Evolutionary conservation across 768 basidiomycete species (phyloP), one percentile per base, ranked within the genome.

Genomic region (Leccinum variicolor): DNA sequence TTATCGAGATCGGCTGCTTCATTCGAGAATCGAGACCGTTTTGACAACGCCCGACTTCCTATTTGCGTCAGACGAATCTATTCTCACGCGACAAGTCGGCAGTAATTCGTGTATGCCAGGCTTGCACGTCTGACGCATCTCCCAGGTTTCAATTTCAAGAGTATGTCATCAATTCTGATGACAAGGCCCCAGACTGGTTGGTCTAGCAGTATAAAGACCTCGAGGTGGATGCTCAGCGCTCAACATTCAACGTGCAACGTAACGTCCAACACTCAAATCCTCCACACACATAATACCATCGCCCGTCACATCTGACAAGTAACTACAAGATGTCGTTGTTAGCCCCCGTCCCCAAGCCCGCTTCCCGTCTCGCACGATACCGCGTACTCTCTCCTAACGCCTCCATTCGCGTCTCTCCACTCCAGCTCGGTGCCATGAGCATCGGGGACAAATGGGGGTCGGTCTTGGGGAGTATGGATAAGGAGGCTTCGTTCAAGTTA

Each of bases 351-450:
- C 66, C 69, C 3, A 60, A 64, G 51, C 74, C 74, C 3, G 57
- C 68, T 14, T 73, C 75, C 2, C 64, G 64, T 8, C 75, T 77
- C 9, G 76, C 74, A 17, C 61, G 70, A 17, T 76, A 79, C 63
- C 75, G 79, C n/a, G 60, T 62, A 14, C 67, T 81, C 15, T 73
- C 76, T 0, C 74, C 77, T 6, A 45, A 60, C 10, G 77, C 80
- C 1, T 78, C 78, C 9, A 67, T 82, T 26, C 76, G 75, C 46
- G 81, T 82, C 15, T 83, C 81, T 3, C 80, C 81, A 0, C 64
- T 82, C 19, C 70, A 71, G 29, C 75, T 83, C 26, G 80, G 81
- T 3, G 80, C 73, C 4, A 77, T 79, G 79, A 79, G 71, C 66
- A 76, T 81, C 33, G 79, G 80, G 7, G 75, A 79, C 59, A 71